Evolutionary conservation across 139 green algal species (phyloP).

Genomic region (Asterochloris erici): DNA sequence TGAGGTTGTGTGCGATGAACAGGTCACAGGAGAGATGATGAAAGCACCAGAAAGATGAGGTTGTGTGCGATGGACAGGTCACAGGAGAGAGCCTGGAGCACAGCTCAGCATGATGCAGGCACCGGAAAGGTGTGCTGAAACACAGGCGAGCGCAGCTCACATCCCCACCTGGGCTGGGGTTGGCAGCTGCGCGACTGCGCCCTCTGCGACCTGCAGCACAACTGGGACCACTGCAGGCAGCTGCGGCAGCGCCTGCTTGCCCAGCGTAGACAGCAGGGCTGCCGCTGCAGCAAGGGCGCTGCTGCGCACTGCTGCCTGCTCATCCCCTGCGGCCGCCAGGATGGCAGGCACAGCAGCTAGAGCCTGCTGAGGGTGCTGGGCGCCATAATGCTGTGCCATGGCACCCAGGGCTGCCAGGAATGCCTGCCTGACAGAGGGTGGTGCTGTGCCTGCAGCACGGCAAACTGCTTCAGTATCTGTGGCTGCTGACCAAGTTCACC

Average conservation of each 20-base stretch:
- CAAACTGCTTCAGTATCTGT: not conserved
- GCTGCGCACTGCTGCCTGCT: slow-evolving; percentile 41
- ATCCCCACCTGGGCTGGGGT: not conserved
- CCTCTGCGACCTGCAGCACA: slow-evolving; percentile 28
- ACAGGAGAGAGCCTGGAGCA: too few species aligned
- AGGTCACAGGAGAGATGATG: too few species aligned
- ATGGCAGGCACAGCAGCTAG: slow-evolving; percentile 23
- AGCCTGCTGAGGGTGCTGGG: slow-evolving; percentile 14
- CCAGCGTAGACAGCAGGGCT: slow-evolving; percentile 34
- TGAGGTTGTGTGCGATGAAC: too few species aligned
- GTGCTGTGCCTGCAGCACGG: not conserved
- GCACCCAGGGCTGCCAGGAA: slow-evolving; percentile 43
- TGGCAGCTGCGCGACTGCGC: not conserved
- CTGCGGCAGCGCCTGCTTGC: slow-evolving; percentile 45
- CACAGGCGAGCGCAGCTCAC: too few species aligned
- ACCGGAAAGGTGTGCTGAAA: too few species aligned
- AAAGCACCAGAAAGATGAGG: too few species aligned
- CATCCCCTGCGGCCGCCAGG: slow-evolving; percentile 12
- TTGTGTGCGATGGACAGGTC: too few species aligned
- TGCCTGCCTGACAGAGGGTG: slow-evolving; percentile 36
- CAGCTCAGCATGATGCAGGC: too few species aligned
- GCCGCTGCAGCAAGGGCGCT: slow-evolving; percentile 41
- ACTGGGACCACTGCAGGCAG: slow-evolving; percentile 43
- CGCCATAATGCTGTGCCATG: slow-evolving; percentile 33
- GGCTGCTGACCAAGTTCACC: too few species aligned